Conservation (phyloP, 306 rosid genomes). For the Cucumis melo region DNA sequence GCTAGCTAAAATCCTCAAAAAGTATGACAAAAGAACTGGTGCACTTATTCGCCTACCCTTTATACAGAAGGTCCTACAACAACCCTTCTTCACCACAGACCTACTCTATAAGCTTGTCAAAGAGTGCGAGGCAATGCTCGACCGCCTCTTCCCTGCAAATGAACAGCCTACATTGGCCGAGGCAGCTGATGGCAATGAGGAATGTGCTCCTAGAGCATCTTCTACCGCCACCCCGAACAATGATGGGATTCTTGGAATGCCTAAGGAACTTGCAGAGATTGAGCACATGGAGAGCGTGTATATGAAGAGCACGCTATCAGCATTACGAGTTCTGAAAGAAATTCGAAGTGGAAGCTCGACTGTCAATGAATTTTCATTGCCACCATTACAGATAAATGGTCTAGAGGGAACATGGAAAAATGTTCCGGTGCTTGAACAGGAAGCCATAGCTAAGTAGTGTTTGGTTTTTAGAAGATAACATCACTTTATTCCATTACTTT, state of each 20-base stretch:
- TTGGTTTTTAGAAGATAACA: constrained; percentile 14
- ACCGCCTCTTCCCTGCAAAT: constrained; percentile 45
- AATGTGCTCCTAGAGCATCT: constrained; percentile 20
- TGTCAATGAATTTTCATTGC: constrained; percentile 71
- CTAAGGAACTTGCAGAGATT: constrained; percentile 65
- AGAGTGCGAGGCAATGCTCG: constrained; percentile 86
- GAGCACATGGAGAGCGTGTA: constrained; percentile 76
- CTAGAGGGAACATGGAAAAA: constrained; percentile 55
- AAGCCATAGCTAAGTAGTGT: constrained; percentile 36
- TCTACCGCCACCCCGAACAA: constrained; percentile 33
- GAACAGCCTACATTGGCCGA: constrained; percentile 30
- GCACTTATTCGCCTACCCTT: constrained; percentile 94
- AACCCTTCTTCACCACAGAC: constrained; percentile 91
- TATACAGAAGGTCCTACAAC: constrained; percentile 85
- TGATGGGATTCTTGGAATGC: constrained; percentile 25
- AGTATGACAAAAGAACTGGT: constrained; percentile 97
- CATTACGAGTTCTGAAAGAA: constrained; percentile 71
- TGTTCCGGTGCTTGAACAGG: constrained; percentile 51
- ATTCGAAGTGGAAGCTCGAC: constrained; percentile 88
- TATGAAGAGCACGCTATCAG: constrained; percentile 74
- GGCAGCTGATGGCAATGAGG: constrained; percentile 32
- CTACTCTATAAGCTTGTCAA: constrained; percentile 89
- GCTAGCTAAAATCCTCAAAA: constrained; percentile 81
- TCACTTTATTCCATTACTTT: not conserved
- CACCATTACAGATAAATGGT: constrained; percentile 52